Base-by-base conservation (phyloP, 495 filamentous ascomycete genomes). In the Podospora appendiculata region DNA sequence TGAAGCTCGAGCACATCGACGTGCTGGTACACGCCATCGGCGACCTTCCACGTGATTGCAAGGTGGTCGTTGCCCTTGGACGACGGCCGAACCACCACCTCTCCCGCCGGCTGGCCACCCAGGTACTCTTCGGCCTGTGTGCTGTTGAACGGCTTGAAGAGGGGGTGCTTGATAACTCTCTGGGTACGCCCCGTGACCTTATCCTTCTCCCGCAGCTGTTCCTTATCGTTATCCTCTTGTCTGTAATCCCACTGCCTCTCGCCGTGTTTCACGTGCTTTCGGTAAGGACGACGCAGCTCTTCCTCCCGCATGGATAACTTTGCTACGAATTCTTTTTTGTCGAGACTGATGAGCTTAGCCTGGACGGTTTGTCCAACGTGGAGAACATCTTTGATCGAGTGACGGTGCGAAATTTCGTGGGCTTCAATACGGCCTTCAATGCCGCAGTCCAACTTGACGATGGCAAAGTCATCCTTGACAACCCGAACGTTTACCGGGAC, bases 31-130 rank as follows among this genome's bases (percentile, higher is more conserved):
- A 96, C 81, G 51, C 86, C 86, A 58, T 97, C 89, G 0, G 88
- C 81, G n/a, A 98, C 89, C 70, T 97, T 98, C 93, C 93, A 98
- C 1, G 93, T 98, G 40, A 98, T 80, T 4, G 92, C 90, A 45
- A 98, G 79, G 69, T 98, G 93, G 67, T 98, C 94, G 36, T 85
- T 84, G 11, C 93, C 93, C 56, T 90, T 93, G 18, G 90, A 95
- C 2, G 89, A 95, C 11, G 93, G 93, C 10, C 93, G 86, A 59
- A 98, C 96, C 35, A 98, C 88, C 45, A 93, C 87, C 59, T 97
- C 94, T 18, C 93, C 93, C 4, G 83, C 78, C 50, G 80, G 79
- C 66, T 90, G 87, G 7, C 88, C 86, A 17, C 89, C 89, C 8
- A 98, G 73, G 67, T 86, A 96, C 67, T 98, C 89, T 65, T 96